Conservation (phyloP, 108 stramenopile species). For the Skeletonema tropicum region DNA sequence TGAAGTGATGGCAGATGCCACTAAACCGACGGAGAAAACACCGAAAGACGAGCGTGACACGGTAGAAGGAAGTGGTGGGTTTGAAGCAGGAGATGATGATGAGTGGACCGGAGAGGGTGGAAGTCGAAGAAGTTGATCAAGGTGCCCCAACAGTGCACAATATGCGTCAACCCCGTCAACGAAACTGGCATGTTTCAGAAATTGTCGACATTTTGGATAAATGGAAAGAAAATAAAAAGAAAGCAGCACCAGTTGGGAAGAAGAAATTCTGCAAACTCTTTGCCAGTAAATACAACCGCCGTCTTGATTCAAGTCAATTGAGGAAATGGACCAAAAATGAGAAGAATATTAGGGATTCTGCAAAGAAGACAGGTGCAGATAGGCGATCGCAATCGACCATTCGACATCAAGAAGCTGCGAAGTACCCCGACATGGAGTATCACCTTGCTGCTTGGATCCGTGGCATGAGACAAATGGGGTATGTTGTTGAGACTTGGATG, state of each 20-base stretch:
- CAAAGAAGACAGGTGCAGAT: background rate
- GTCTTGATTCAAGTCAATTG: background rate
- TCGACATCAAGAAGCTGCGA: background rate
- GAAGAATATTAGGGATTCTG: background rate
- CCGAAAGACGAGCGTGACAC: too few relatives aligned
- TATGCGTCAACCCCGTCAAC: too few relatives aligned
- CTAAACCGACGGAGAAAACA: too few relatives aligned
- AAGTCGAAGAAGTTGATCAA: too few relatives aligned
- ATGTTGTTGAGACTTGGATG: constrained; percentile 6
- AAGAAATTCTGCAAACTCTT: background rate
- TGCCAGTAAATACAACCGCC: background rate
- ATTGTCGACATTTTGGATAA: background rate
- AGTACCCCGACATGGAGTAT: constrained; percentile 4
- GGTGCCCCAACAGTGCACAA: too few relatives aligned
- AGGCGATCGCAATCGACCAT: background rate
- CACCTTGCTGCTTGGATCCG: background rate
- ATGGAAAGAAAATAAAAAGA: background rate
- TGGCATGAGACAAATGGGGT: background rate
- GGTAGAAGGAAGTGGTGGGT: too few relatives aligned
- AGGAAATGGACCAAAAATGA: background rate
- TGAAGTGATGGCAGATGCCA: too few relatives aligned
- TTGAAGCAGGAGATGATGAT: too few relatives aligned
- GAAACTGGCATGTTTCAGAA: background rate
- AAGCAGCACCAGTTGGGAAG: background rate
- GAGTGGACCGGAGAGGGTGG: too few relatives aligned